Percentiles rank a stretch among this genome's conserved stretches.
These are phyloP conservation scores for Pseudohalonectria lignicola DNA, from an alignment of 2,329 filamentous ascomycete genomes.

Conservation along the genomic window DNA sequence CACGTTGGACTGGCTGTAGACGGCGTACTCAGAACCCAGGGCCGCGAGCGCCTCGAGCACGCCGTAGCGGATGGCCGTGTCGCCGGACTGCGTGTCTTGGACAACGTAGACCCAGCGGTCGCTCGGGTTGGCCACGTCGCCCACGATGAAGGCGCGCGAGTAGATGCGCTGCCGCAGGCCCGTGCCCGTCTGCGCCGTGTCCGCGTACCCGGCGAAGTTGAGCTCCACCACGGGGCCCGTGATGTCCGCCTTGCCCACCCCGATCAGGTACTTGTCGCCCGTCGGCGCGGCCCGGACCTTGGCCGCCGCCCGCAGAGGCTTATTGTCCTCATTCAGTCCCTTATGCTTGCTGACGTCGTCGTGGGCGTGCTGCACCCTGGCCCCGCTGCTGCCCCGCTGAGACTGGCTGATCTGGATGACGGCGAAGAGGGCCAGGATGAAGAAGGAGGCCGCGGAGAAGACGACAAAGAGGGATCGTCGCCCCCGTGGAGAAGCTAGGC, in stretches of 20 bases:
- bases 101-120: conserved; percentile 82
- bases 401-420: conserved; percentile 11
- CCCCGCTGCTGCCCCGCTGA: not conserved
- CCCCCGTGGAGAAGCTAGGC: conserved; percentile 7
- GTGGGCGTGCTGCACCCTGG: no score
- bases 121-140: conserved; percentile 48
- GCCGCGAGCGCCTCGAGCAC: conserved; percentile 63
- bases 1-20: conserved; percentile 71
- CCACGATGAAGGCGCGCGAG: conserved; percentile 82
- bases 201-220: conserved; percentile 86
- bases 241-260: conserved; percentile 47
- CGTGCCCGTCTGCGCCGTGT: conserved; percentile 68
- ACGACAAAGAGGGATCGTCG: conserved; percentile 12
- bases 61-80: conserved; percentile 81
- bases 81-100: conserved; percentile 76
- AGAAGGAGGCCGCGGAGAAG: conserved; percentile 19
- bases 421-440: conserved; percentile 21
- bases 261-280: conserved; percentile 37
- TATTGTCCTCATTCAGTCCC: not conserved
- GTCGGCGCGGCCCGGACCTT: conserved; percentile 11
- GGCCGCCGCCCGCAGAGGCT: not conserved
- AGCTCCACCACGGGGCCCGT: conserved; percentile 77
- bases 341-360: not conserved
- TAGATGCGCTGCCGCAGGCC: conserved; percentile 82
- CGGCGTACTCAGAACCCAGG: conserved; percentile 60